Conservation (phyloP, 2,329 filamentous ascomycete genomes). For the Aspergillus fumigatiaffinis region DNA sequence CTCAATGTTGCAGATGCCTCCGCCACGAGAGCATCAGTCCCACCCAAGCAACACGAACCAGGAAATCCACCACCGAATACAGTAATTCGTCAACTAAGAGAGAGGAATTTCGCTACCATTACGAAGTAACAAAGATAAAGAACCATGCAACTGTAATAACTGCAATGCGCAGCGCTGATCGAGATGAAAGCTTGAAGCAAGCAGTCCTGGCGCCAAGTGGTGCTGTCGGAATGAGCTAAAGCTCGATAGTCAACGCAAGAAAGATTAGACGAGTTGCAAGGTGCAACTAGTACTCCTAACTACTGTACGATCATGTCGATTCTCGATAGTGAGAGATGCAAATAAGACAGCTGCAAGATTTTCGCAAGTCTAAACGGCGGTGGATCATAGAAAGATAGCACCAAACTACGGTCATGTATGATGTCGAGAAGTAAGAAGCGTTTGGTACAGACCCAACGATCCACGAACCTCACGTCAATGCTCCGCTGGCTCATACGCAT, state of each 20-base stretch:
- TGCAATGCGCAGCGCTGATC: not conserved
- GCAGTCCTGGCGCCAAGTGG: not conserved
- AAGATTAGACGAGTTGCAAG: not conserved
- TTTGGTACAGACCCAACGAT: conserved; percentile 10
- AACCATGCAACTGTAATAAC: not conserved
- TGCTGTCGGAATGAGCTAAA: not conserved
- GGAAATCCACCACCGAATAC: not conserved
- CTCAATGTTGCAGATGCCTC: not conserved
- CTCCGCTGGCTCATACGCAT: not conserved
- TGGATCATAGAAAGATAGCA: conserved; percentile 10
- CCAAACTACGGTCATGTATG: conserved; percentile 2
- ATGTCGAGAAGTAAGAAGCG: conserved; percentile 14
- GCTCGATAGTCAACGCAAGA: not conserved
- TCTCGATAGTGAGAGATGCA: not conserved
- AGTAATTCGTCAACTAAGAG: not conserved
- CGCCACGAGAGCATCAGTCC: not conserved
- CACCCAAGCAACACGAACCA: not conserved
- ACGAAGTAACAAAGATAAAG: not conserved
- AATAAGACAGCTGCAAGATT: conserved; percentile 15
- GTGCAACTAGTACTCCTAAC: not conserved
- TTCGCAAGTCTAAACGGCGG: conserved; percentile 14
- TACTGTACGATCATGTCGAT: not conserved
- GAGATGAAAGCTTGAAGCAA: not conserved
- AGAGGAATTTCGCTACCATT: no score
- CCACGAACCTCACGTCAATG: not conserved